phyloP scores from a whole-genome alignment of 306 rosid species.

The Citrullus mucosospermus region DNA sequence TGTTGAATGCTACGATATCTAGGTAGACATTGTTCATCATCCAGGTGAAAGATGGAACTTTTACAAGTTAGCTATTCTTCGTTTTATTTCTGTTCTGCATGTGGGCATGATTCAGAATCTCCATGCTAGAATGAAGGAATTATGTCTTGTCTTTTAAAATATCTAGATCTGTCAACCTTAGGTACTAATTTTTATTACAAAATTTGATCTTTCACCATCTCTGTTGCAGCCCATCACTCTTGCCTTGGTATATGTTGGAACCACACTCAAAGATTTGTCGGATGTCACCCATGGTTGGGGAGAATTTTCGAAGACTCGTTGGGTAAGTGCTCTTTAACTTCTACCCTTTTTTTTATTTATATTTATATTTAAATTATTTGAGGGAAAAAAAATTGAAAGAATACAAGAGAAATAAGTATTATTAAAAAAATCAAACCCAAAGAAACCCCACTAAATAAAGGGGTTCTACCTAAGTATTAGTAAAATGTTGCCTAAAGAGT shows the following conservation, averaged over 20 bases:
- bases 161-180: background rate
- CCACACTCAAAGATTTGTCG: slow-evolving; percentile 49
- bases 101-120: background rate
- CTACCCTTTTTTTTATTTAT: background rate
- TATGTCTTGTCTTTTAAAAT: background rate
- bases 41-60: background rate
- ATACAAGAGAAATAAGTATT: no score
- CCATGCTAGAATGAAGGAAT: background rate
- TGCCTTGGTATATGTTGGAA: slow-evolving; percentile 43
- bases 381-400: no score
- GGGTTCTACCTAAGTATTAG: no score
- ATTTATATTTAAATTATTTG: no score
- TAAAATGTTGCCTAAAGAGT: no score
- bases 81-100: background rate
- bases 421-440: no score
- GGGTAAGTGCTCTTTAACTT: slow-evolving; percentile 24
- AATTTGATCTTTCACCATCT: slow-evolving; percentile 1
- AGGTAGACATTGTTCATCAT: background rate
- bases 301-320: slow-evolving; percentile 36
- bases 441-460: no score
- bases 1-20: background rate
- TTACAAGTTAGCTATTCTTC: background rate
- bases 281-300: slow-evolving; percentile 48
- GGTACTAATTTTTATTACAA: background rate
- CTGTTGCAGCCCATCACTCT: slow-evolving; percentile 41